phyloP scores from a whole-genome alignment of 2,329 filamentous ascomycete genomes.

The Aspergillus texensis region DNA sequence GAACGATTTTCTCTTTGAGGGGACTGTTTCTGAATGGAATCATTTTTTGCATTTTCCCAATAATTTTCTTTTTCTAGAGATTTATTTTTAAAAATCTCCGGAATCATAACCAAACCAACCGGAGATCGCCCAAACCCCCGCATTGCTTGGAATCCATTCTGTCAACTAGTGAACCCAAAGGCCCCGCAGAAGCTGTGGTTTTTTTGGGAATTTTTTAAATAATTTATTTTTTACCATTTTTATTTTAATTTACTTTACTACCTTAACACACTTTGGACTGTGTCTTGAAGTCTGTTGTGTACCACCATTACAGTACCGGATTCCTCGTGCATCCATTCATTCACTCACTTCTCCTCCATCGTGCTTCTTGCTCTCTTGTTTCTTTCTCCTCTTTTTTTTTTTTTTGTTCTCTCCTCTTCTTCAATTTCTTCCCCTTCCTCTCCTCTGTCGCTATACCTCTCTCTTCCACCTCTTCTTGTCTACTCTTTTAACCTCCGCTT shows the following conservation, averaged over 20 bases:
- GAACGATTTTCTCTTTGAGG: neutral
- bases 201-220: neutral
- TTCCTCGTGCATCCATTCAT: slow-evolving; percentile 21
- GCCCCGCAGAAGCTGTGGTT: slow-evolving; percentile 3
- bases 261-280: neutral
- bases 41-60: neutral
- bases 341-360: slow-evolving; percentile 25
- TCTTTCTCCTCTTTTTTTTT: slow-evolving; percentile 8
- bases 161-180: slow-evolving; percentile 21
- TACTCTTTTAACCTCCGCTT: slow-evolving; percentile 1
- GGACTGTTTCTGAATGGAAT: neutral
- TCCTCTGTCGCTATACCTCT: neutral
- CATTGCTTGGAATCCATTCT: slow-evolving; percentile 19
- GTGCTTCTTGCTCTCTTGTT: slow-evolving; percentile 17
- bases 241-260: neutral
- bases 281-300: slow-evolving; percentile 2
- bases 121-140: slow-evolving; percentile 23
- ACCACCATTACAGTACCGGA: slow-evolving; percentile 4
- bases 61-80: neutral
- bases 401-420: slow-evolving; percentile 15
- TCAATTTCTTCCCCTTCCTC: slow-evolving; percentile 13
- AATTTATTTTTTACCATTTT: neutral
- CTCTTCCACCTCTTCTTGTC: neutral
- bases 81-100: slow-evolving; percentile 4
- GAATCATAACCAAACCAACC: slow-evolving; percentile 2